A percentile compares a stretch with the other conserved stretches of the same genome.
These are phyloP conservation scores for Dioscorea dumetorum DNA, from an alignment of 106 monocot genomes.

Conservation along the genomic window DNA sequence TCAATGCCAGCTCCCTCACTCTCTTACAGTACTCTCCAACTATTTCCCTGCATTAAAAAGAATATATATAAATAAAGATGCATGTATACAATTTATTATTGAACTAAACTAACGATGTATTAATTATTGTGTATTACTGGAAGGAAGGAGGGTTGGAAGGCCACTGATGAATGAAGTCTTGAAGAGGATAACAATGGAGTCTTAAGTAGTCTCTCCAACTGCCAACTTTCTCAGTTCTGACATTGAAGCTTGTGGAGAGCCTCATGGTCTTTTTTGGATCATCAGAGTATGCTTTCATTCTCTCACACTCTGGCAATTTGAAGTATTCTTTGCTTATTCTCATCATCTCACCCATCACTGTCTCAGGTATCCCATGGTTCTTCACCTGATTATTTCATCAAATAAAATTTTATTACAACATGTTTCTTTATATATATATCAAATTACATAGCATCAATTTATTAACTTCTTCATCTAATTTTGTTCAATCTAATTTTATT, in stretches of 20 bases:
- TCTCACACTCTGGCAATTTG: neutral
- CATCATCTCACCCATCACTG: neutral
- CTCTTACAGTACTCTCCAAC: slow-evolving; percentile 37
- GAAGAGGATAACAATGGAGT: slow-evolving; percentile 7
- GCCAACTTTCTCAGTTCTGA: neutral
- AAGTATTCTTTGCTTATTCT: neutral
- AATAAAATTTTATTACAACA: too few species aligned
- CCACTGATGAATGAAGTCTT: slow-evolving; percentile 2
- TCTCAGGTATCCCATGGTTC: slow-evolving; percentile 7
- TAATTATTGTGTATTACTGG: slow-evolving; percentile 18
- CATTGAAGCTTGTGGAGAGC: slow-evolving; percentile 7
- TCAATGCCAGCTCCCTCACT: slow-evolving; percentile 29
- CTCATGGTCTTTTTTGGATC: neutral
- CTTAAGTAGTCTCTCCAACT: slow-evolving; percentile 3
- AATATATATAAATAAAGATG: too few species aligned
- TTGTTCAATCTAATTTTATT: too few species aligned
- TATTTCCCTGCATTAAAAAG: slow-evolving; percentile 30
- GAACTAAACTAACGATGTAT: too few species aligned
- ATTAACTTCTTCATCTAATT: too few species aligned
- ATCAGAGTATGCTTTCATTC: neutral
- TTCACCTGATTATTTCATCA: neutral
- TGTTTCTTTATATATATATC: too few species aligned
- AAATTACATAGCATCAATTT: too few species aligned
- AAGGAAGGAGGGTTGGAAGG: slow-evolving; percentile 30
- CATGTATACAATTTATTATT: too few species aligned